Percentiles rank a stretch among this genome's conserved stretches.
Evolutionary conservation across 208 protist genomes (phyloP).

Genomic region (Leishmania tarentolae): DNA sequence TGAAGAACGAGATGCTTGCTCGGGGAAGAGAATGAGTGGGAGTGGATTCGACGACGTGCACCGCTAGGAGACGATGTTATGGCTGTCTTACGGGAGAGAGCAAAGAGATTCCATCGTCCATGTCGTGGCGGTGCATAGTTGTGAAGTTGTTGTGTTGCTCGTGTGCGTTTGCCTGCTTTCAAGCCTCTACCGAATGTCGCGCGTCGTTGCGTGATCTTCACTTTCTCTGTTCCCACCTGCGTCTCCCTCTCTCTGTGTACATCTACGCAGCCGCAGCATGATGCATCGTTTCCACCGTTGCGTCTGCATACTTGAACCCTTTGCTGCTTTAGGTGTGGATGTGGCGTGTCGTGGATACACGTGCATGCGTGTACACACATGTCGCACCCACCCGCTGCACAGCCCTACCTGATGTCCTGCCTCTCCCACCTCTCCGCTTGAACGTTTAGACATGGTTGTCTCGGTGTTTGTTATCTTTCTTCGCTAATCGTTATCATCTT

Average conservation of each 20-base stretch:
- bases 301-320: neutral
- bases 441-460: neutral
- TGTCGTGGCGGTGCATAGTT: neutral
- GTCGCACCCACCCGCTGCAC: no score
- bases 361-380: neutral
- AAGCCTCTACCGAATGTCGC: no score
- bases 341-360: neutral
- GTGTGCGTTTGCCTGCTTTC: neutral
- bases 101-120: neutral
- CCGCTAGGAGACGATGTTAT: neutral
- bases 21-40: neutral
- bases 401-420: neutral
- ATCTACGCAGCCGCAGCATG: neutral
- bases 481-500: neutral
- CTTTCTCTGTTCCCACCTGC: no score
- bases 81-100: neutral
- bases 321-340: neutral
- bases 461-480: neutral
- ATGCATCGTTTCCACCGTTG: neutral
- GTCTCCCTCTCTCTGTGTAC: no score
- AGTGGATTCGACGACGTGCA: neutral
- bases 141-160: neutral
- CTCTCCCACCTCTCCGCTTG: neutral
- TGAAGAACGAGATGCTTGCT: neutral
- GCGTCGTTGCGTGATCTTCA: no score